Evolutionary conservation across 306 rosid genomes (phyloP).

Genomic region (Dryas octopetala): DNA sequence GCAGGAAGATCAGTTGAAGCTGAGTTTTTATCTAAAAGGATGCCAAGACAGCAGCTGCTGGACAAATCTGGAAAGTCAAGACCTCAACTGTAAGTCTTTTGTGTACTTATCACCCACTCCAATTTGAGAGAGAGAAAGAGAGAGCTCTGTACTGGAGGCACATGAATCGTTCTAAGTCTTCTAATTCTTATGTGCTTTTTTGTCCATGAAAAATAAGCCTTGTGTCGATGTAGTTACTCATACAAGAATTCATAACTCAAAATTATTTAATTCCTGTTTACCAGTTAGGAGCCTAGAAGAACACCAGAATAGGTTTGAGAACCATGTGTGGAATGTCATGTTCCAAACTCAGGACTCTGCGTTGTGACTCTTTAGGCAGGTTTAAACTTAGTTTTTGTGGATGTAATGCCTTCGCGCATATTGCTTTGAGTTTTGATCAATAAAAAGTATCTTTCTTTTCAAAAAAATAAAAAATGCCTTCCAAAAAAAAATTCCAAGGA

Average conservation of each 20-base stretch:
- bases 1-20: constrained; percentile 61
- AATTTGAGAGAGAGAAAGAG: no score
- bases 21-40: constrained; percentile 62
- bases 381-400: not conserved
- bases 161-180: not conserved
- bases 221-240: not conserved
- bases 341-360: not conserved
- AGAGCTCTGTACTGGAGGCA: not conserved
- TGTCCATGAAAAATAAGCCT: not conserved
- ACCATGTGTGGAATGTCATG: not conserved
- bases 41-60: constrained; percentile 21
- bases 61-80: constrained; percentile 26
- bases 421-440: no score
- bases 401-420: not conserved
- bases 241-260: not conserved
- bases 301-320: not conserved
- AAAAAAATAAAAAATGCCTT: no score
- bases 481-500: not conserved
- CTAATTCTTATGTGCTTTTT: not conserved
- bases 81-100: constrained; percentile 28
- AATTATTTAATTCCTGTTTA: not conserved
- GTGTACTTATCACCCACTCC: not conserved
- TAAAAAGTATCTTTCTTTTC: no score
- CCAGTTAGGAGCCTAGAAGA: not conserved
- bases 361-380: not conserved